phyloP scores from a whole-genome alignment of 805 yeast species.

The Saccharomycopsis fodiens region DNA sequence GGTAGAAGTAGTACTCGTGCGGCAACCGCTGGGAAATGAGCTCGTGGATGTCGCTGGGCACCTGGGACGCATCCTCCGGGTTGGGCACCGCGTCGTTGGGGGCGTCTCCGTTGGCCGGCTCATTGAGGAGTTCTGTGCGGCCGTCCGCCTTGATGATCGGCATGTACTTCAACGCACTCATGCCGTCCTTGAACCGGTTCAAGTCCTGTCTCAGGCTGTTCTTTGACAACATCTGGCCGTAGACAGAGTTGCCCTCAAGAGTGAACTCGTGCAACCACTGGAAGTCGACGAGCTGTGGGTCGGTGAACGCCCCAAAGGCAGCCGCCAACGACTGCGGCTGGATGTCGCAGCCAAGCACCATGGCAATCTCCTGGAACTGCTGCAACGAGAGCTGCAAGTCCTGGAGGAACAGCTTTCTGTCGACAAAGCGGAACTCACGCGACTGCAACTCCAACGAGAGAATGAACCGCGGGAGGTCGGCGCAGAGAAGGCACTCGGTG shows the following conservation, averaged over 20 bases:
- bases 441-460: slow-evolving; percentile 60
- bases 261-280: slow-evolving; percentile 17
- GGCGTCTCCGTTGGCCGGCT: slow-evolving; percentile 29
- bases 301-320: slow-evolving; percentile 2
- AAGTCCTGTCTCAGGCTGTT: not conserved
- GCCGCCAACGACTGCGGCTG: slow-evolving; percentile 56
- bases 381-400: slow-evolving; percentile 56
- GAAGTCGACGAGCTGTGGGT: slow-evolving; percentile 19
- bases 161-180: slow-evolving; percentile 57
- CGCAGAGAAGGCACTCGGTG: slow-evolving; percentile 62
- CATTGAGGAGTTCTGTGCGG: slow-evolving; percentile 48
- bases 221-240: slow-evolving; percentile 35
- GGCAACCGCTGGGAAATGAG: slow-evolving; percentile 80
- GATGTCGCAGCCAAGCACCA: slow-evolving; percentile 71
- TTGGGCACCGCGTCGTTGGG: slow-evolving; percentile 16
- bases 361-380: slow-evolving; percentile 67
- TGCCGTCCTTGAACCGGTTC: slow-evolving; percentile 52
- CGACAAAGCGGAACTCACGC: slow-evolving; percentile 61
- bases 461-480: slow-evolving; percentile 62
- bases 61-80: slow-evolving; percentile 16
- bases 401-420: slow-evolving; percentile 45
- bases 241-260: slow-evolving; percentile 36
- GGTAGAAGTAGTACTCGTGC: slow-evolving; percentile 75
- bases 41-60: slow-evolving; percentile 78
- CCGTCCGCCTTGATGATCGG: slow-evolving; percentile 72